These are phyloP conservation scores for Aurantiochytrium sp. DNA, from an alignment of 108 stramenopile genomes.

Conservation along the genomic window DNA sequence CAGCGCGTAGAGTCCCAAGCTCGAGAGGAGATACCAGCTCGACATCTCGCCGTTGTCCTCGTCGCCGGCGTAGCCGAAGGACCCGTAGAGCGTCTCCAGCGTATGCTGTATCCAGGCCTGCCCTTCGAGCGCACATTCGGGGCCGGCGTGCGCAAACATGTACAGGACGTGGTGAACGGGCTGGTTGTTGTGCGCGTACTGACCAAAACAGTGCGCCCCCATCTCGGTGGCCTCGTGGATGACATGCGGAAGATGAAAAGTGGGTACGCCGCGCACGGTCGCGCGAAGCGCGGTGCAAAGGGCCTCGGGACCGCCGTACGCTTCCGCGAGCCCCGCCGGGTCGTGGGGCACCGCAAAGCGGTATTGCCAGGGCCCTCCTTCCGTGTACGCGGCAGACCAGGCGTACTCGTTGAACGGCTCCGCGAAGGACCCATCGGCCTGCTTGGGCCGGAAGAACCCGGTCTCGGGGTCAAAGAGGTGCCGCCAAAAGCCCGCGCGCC, in stretches of 20 bases:
- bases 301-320: background rate
- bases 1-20: conserved; percentile 29
- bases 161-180: conserved; percentile 41
- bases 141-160: conserved; percentile 29
- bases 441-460: conserved; percentile 39
- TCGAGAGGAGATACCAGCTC: conserved; percentile 35
- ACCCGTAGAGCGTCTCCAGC: background rate
- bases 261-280: background rate
- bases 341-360: conserved; percentile 31
- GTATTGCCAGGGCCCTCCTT: conserved; percentile 46
- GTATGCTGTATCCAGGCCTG: background rate
- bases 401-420: background rate
- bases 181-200: conserved; percentile 51
- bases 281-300: background rate
- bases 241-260: background rate
- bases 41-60: conserved; percentile 49
- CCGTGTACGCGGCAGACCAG: conserved; percentile 38
- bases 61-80: conserved; percentile 40
- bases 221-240: conserved; percentile 50
- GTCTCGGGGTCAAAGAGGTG: background rate
- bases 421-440: background rate
- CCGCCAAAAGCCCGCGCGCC: background rate
- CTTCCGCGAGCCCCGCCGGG: background rate
- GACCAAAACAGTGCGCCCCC: conserved; percentile 41
- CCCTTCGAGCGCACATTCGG: background rate